A percentile compares a stretch with the other conserved stretches of the same genome.
phyloP scores from a whole-genome alignment of 2,329 filamentous ascomycete genomes.

The Amauroascus niger region DNA sequence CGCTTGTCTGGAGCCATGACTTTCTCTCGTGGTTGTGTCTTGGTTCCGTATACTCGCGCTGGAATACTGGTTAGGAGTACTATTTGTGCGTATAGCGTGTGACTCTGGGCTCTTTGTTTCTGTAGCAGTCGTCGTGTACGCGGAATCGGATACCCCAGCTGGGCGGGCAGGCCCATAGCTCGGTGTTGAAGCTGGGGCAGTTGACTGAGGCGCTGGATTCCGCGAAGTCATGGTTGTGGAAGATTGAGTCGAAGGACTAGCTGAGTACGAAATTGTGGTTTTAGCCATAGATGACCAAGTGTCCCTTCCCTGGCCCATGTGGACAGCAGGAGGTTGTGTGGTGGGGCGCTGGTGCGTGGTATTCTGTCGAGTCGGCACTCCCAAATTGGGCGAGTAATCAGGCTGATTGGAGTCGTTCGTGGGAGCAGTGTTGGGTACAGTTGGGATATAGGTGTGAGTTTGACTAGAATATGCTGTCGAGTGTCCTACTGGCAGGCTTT shows the following conservation, averaged over 20 bases:
- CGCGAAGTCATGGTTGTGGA: neutral
- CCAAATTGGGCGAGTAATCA: neutral
- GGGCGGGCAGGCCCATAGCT: neutral
- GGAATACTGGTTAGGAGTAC: neutral
- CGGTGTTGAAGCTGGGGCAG: neutral
- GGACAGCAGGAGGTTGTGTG: neutral
- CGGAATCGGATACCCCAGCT: neutral
- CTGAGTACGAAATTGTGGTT: neutral
- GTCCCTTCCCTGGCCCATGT: slow-evolving; percentile 1
- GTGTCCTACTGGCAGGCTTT: neutral
- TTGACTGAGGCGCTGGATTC: neutral
- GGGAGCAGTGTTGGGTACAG: neutral
- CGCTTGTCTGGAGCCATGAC: neutral
- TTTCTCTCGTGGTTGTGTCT: neutral
- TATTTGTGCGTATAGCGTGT: neutral
- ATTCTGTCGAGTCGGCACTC: neutral
- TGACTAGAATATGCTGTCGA: slow-evolving; percentile 3
- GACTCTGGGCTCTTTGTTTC: neutral
- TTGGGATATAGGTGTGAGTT: slow-evolving; percentile 2
- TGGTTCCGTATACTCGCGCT: neutral
- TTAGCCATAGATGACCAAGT: neutral
- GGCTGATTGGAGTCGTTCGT: neutral
- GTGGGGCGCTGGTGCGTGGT: neutral
- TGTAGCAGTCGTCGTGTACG: neutral
- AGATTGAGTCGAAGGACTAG: neutral